A percentile compares a stretch with the other conserved stretches of the same genome.
Evolutionary conservation across 2,329 filamentous ascomycete species (phyloP).

Genomic region (Endothia cerciana): DNA sequence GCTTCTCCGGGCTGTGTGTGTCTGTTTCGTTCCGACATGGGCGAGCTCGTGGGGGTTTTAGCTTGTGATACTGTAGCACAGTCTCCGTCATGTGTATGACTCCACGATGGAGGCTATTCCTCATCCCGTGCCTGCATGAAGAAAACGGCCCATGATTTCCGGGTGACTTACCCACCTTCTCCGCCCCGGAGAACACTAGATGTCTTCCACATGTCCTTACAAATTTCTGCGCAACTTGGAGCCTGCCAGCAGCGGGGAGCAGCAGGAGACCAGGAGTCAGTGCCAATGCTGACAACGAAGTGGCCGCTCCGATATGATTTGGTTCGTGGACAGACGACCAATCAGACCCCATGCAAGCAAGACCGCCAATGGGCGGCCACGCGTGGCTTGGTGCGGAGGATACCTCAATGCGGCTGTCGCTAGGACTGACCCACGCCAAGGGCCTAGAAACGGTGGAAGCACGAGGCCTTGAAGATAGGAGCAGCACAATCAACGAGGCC

Average conservation of each 20-base stretch:
- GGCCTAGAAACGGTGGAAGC: conserved; percentile 1
- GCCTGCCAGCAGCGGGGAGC: background rate
- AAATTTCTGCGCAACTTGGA: background rate
- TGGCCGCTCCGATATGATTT: conserved; percentile 1
- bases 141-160: background rate
- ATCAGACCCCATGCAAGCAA: background rate
- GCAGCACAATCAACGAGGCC: background rate
- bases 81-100: conserved; percentile 7
- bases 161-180: background rate
- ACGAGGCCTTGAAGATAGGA: background rate
- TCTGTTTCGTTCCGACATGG: background rate
- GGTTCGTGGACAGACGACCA: conserved; percentile 12
- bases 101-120: background rate
- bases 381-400: conserved; percentile 15
- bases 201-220: background rate
- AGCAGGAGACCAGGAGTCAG: background rate
- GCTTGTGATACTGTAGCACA: conserved; percentile 12
- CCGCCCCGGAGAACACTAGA: background rate
- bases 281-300: background rate
- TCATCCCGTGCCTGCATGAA: background rate
- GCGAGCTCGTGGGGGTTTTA: conserved; percentile 3
- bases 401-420: conserved; percentile 12
- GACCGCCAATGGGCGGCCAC: conserved; percentile 13
- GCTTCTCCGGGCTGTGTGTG: background rate
- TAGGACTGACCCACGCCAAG: background rate